These are phyloP conservation scores for Ophiostoma ips DNA, from an alignment of 2,329 filamentous ascomycete genomes.

Conservation along the genomic window DNA sequence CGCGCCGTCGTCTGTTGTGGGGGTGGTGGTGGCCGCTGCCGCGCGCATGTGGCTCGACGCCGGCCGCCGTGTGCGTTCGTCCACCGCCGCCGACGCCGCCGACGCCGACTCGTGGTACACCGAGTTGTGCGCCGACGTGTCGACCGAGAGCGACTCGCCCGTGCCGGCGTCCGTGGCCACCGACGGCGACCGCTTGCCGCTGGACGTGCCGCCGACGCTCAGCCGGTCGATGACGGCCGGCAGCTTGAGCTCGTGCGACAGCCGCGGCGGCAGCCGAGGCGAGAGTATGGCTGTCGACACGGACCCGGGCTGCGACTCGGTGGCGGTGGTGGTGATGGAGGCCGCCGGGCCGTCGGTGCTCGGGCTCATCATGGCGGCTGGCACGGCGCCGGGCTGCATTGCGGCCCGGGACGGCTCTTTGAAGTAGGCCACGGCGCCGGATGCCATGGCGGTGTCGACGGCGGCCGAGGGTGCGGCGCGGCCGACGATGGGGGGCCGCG, in stretches of 20 bases:
- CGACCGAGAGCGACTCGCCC: constrained; percentile 42
- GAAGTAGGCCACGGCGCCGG: constrained; percentile 35
- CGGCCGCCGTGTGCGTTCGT: constrained; percentile 30
- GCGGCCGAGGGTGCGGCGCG: constrained; percentile 28
- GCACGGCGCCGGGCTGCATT: too few relatives aligned
- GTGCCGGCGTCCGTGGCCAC: constrained; percentile 45
- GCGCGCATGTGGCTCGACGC: constrained; percentile 36
- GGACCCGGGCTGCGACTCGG: too few relatives aligned
- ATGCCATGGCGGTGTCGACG: constrained; percentile 32
- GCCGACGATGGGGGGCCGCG: constrained; percentile 28
- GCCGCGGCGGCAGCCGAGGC: neutral
- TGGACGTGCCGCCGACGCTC: constrained; percentile 30
- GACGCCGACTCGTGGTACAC: constrained; percentile 43
- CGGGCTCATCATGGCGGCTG: too few relatives aligned
- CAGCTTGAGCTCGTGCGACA: constrained; percentile 24
- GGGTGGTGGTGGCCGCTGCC: constrained; percentile 44
- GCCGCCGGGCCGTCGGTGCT: too few relatives aligned
- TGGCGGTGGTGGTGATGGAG: too few relatives aligned
- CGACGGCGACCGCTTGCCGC: constrained; percentile 35
- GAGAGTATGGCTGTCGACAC: too few relatives aligned
- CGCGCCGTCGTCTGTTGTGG: constrained; percentile 37
- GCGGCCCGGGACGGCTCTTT: constrained; percentile 26
- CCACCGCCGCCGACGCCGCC: constrained; percentile 35
- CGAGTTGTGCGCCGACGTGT: constrained; percentile 43
- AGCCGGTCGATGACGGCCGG: constrained; percentile 44